phyloP scores from a whole-genome alignment of 2,329 filamentous ascomycete genomes.

The Phoma sp. region DNA sequence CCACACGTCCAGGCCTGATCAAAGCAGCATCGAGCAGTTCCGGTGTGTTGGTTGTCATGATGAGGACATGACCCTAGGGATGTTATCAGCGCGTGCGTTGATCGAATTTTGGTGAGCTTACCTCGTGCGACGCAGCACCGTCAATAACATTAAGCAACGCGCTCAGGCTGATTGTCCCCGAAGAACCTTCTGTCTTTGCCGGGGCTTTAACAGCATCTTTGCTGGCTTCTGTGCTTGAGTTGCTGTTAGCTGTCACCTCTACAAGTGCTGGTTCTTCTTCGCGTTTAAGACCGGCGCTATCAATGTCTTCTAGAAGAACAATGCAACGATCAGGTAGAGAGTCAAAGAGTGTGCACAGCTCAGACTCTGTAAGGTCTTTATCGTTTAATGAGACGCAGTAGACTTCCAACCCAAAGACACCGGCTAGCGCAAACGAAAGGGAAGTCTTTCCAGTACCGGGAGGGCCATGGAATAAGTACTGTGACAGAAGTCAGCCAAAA shows the following conservation, averaged over 20 bases:
- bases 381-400: constrained; percentile 64
- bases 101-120: not conserved
- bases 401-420: constrained; percentile 56
- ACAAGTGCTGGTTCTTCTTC: constrained; percentile 20
- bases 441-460: constrained; percentile 79
- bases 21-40: constrained; percentile 77
- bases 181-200: not conserved
- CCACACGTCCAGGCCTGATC: constrained; percentile 75
- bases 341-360: constrained; percentile 58
- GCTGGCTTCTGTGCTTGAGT: not conserved
- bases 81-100: not conserved
- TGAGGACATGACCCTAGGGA: constrained; percentile 70
- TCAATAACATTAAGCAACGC: constrained; percentile 85
- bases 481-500: not conserved
- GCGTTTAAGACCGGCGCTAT: constrained; percentile 54
- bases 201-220: not conserved
- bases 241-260: not conserved
- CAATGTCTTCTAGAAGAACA: constrained; percentile 58
- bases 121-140: constrained; percentile 77
- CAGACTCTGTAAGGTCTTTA: constrained; percentile 74
- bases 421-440: constrained; percentile 51
- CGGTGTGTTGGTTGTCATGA: constrained; percentile 83
- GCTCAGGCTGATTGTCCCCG: constrained; percentile 70
- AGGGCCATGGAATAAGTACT: constrained; percentile 79
- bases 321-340: constrained; percentile 54